Percentiles rank a stretch among this genome's conserved stretches.
Conservation (phyloP, 2,329 filamentous ascomycete genomes). For the Nemania bipapillata region DNA sequence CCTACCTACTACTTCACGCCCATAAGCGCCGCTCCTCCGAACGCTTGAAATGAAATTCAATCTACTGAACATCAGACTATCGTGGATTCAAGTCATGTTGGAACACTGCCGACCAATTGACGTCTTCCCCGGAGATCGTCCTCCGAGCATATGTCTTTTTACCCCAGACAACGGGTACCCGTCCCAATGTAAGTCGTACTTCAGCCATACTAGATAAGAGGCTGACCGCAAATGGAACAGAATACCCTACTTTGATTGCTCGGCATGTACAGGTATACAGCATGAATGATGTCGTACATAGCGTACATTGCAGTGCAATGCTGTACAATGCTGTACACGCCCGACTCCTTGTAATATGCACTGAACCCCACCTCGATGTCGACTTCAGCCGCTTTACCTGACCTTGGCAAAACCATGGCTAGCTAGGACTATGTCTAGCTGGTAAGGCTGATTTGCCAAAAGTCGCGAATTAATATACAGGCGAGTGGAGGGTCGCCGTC, state of each 20-base stretch:
- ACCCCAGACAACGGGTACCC: conserved; percentile 18
- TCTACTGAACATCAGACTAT: conserved; percentile 3
- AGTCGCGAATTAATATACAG: conserved; percentile 35
- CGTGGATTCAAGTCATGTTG: conserved; percentile 1
- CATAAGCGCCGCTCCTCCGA: conserved; percentile 19
- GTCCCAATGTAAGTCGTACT: conserved; percentile 24
- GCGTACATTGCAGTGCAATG: neutral
- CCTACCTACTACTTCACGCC: neutral
- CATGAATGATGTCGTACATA: conserved; percentile 13
- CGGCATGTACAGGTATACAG: conserved; percentile 27
- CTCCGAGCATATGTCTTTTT: conserved; percentile 30
- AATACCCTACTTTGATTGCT: conserved; percentile 21
- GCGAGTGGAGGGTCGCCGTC: conserved; percentile 4
- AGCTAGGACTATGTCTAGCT: conserved; percentile 33
- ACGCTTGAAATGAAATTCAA: conserved; percentile 14
- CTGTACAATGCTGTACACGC: neutral
- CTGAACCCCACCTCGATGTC: conserved; percentile 25
- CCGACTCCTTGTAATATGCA: conserved; percentile 3
- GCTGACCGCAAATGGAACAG: conserved; percentile 6
- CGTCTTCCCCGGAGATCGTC: conserved; percentile 29
- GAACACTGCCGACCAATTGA: conserved; percentile 19
- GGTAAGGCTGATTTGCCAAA: conserved; percentile 42
- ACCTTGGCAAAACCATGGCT: conserved; percentile 31
- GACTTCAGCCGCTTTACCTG: conserved; percentile 42
- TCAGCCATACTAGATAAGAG: conserved; percentile 17